Evolutionary conservation across 129 eudicot genomes (phyloP), one percentile per base, ranked within the genome.

Genomic region (Dittrichia graveolens): DNA sequence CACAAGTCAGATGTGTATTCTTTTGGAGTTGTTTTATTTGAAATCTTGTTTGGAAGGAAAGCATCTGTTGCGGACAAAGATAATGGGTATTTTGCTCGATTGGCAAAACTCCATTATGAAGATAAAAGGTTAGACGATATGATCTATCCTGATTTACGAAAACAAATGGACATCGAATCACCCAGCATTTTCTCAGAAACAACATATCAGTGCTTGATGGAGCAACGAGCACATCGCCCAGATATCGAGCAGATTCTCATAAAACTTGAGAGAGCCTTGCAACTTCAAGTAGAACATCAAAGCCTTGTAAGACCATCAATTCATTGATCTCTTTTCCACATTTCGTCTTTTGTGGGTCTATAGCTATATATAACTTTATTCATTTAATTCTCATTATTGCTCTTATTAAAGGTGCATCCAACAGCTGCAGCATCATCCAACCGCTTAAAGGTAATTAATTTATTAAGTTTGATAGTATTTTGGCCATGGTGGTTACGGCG

Each of bases 291-390:
- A 50, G 4, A 68, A 14, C 73, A 1, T 37, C 52, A 69, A 39
- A 10, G 54, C 12, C 3, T 10, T 38, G 74, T 69, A 69, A 70
- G 75, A 7, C 24, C 5, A 53, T 71, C 56, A n/a, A 49, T 49
- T 3, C 8, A 3, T 31, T 55, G 39, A 19, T 12, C 12, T 4
- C 6, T 34, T 46, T 47, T 66, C 13, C n/a, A n/a, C n/a, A n/a
- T n/a, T 47, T n/a, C 35, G 24, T 0, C n/a, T n/a, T n/a, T n/a
- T n/a, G n/a, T n/a, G n/a, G n/a, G n/a, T 13, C 3, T 49, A 13
- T 14, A 14, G 14, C 8, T 13, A 66, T 19, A 10, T 8, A n/a
- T n/a, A n/a, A n/a, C n/a, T n/a, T n/a, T n/a, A n/a, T n/a, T n/a
- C n/a, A n/a, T n/a, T n/a, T n/a, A 14, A 4, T 37, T 54, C 19